phyloP scores from a whole-genome alignment of 2,329 filamentous ascomycete genomes.

The Neoascochyta sp. region DNA sequence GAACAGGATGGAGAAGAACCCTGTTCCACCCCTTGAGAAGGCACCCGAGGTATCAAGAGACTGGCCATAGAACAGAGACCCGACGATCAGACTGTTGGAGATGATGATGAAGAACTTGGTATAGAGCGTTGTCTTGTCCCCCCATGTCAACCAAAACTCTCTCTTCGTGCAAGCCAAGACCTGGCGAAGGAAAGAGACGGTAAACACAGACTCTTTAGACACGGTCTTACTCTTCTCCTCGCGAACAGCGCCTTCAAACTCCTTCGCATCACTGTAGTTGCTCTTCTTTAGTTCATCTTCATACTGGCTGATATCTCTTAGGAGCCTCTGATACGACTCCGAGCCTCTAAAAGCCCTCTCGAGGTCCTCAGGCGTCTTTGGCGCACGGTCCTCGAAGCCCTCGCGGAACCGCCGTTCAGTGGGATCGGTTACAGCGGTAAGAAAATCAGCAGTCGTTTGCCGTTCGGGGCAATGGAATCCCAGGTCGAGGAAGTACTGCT shows the following conservation, averaged over 20 bases:
- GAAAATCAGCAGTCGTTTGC: slow-evolving; percentile 72
- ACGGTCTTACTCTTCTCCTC: slow-evolving; percentile 60
- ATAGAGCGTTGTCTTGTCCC: slow-evolving; percentile 66
- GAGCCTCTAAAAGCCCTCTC: slow-evolving; percentile 65
- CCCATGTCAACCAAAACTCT: slow-evolving; percentile 74
- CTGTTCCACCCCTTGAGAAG: slow-evolving; percentile 59
- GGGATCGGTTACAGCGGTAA: slow-evolving; percentile 72
- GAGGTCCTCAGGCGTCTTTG: slow-evolving; percentile 66
- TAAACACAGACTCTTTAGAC: slow-evolving; percentile 68
- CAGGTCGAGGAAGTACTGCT: slow-evolving; percentile 62
- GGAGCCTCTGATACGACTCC: slow-evolving; percentile 56
- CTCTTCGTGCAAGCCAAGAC: slow-evolving; percentile 65
- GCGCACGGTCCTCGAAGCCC: slow-evolving; percentile 57
- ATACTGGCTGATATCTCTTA: slow-evolving; percentile 60
- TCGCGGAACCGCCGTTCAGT: slow-evolving; percentile 65
- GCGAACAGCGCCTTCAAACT: slow-evolving; percentile 63
- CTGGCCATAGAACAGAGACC: slow-evolving; percentile 72
- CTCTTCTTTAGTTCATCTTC: slow-evolving; percentile 56
- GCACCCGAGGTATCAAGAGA: slow-evolving; percentile 57
- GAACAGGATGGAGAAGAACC: slow-evolving; percentile 66
- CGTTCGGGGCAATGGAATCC: slow-evolving; percentile 59
- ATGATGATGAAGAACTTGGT: slow-evolving; percentile 79
- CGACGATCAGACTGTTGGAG: slow-evolving; percentile 69
- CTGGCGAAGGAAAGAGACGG: slow-evolving; percentile 69
- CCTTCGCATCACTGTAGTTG: slow-evolving; percentile 57